phyloP scores from a whole-genome alignment of 768 basidiomycete species.

The Trametes sanguinea region DNA sequence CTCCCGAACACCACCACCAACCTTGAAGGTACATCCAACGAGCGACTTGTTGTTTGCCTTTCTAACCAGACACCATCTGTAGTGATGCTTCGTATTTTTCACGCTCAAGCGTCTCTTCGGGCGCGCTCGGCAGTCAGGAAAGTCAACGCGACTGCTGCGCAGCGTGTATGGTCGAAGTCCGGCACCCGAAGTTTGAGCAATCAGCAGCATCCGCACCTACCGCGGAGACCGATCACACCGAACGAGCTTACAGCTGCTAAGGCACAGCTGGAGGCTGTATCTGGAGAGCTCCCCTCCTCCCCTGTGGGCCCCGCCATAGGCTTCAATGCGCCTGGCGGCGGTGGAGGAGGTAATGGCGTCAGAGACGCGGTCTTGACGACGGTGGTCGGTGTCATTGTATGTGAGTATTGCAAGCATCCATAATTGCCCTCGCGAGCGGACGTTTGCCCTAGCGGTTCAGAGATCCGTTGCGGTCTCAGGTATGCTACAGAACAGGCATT shows the following conservation, averaged over 20 bases:
- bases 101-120: too few relatives aligned
- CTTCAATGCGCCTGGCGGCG: constrained; percentile 12
- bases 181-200: not conserved
- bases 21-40: too few relatives aligned
- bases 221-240: not conserved
- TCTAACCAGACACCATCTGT: too few relatives aligned
- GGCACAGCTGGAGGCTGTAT: constrained; percentile 13
- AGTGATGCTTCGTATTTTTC: not conserved
- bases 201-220: not conserved
- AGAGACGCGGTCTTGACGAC: constrained; percentile 60
- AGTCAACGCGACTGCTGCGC: not conserved
- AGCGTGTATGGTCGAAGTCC: not conserved
- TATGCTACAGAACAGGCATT: too few relatives aligned
- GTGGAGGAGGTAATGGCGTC: constrained; percentile 13
- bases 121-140: not conserved
- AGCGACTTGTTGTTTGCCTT: too few relatives aligned
- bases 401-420: constrained; percentile 36
- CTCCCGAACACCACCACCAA: too few relatives aligned
- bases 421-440: too few relatives aligned
- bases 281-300: constrained; percentile 19
- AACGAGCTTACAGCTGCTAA: constrained; percentile 4
- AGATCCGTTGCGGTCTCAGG: too few relatives aligned
- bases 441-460: too few relatives aligned
- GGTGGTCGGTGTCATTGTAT: constrained; percentile 60
- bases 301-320: constrained; percentile 16